These are phyloP conservation scores for Dicorynia guianensis DNA, from an alignment of 306 rosid genomes.

Conservation along the genomic window DNA sequence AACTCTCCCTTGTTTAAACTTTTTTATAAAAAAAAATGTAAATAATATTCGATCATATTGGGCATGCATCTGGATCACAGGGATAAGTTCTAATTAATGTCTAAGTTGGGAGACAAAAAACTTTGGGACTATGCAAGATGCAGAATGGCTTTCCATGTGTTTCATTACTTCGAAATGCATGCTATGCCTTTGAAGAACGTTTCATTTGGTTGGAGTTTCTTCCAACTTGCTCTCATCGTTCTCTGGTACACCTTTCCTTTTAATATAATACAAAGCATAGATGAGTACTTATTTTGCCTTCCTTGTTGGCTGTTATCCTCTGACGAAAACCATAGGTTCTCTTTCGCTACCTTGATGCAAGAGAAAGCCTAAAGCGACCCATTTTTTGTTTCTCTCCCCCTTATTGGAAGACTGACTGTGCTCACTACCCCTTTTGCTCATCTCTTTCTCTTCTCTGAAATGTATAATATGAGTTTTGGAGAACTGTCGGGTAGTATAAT, in stretches of 20 bases:
- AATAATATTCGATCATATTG: no score
- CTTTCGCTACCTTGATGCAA: slow-evolving; percentile 66
- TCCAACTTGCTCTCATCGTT: slow-evolving; percentile 50
- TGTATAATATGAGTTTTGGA: not conserved
- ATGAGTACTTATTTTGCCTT: slow-evolving; percentile 51
- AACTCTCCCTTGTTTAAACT: no score
- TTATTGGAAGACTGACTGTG: slow-evolving; percentile 2
- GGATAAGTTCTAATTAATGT: slow-evolving; percentile 15
- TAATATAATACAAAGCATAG: slow-evolving; percentile 11
- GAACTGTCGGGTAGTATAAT: no score
- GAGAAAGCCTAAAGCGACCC: slow-evolving; percentile 71
- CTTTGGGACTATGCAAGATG: slow-evolving; percentile 39
- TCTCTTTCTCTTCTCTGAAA: slow-evolving; percentile 15
- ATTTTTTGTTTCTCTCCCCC: slow-evolving; percentile 32
- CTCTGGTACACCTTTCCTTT: slow-evolving; percentile 35
- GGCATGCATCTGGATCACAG: not conserved
- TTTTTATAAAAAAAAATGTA: no score
- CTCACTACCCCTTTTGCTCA: slow-evolving; percentile 45
- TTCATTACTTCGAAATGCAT: slow-evolving; percentile 41
- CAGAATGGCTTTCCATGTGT: slow-evolving; percentile 44
- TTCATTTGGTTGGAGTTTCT: slow-evolving; percentile 56
- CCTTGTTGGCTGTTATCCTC: slow-evolving; percentile 62
- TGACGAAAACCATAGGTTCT: slow-evolving; percentile 60
- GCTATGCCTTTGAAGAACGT: slow-evolving; percentile 58
- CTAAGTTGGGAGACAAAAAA: slow-evolving; percentile 43